Conservation (phyloP, 768 basidiomycete genomes). For the Artomyces pyxidatus region DNA sequence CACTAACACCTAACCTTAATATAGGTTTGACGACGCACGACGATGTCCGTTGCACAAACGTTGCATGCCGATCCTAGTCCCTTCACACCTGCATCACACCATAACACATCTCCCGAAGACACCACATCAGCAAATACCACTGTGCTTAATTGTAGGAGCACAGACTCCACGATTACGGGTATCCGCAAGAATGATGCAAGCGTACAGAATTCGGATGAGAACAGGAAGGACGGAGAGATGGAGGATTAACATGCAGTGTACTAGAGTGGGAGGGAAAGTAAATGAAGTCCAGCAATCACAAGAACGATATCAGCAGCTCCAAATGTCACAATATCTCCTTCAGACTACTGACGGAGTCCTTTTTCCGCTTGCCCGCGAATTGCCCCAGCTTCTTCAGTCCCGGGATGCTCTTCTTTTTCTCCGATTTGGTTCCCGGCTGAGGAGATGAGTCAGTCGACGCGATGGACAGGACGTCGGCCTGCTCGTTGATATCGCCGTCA, state of each 20-base stretch:
- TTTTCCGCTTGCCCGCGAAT: slow-evolving; percentile 39
- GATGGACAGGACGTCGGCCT: slow-evolving; percentile 22
- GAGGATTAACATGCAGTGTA: slow-evolving; percentile 14
- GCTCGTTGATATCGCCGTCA: slow-evolving; percentile 1
- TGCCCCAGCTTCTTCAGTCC: slow-evolving; percentile 48
- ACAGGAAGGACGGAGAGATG: background rate
- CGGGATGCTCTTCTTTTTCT: slow-evolving; percentile 51
- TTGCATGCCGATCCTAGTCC: no score
- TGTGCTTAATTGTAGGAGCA: background rate
- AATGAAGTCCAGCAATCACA: slow-evolving; percentile 15
- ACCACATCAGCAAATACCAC: no score
- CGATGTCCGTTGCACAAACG: no score
- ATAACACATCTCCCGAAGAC: no score
- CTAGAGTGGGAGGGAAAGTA: slow-evolving; percentile 8
- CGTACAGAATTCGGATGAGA: slow-evolving; percentile 8
- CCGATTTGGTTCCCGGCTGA: slow-evolving; percentile 28
- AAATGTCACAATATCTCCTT: slow-evolving; percentile 29
- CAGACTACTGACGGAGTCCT: slow-evolving; percentile 39
- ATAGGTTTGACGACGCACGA: no score
- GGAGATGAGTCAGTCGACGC: slow-evolving; percentile 28
- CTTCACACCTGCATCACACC: no score
- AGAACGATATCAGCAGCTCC: slow-evolving; percentile 3
- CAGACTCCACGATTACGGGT: slow-evolving; percentile 3
- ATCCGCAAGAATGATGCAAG: slow-evolving; percentile 6
- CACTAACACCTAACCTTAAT: no score